phyloP scores from a whole-genome alignment of 352 stramenopile genomes.

The Phytophthora cryptogea region DNA sequence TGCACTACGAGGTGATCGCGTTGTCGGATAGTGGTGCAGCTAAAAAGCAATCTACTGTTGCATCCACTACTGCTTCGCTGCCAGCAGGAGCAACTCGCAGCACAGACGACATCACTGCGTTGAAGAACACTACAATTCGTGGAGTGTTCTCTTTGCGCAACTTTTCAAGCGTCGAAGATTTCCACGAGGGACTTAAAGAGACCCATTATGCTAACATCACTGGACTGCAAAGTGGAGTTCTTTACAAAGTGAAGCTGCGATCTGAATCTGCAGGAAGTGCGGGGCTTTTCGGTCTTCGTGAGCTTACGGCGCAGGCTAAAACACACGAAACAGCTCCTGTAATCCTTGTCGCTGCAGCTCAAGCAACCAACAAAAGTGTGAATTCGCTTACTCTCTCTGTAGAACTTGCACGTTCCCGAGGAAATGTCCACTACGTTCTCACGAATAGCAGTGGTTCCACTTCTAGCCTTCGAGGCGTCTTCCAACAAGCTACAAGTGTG shows the following conservation, averaged over 20 bases:
- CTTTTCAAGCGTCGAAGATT: conserved; percentile 45
- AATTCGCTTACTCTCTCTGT: conserved; percentile 45
- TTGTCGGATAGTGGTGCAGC: conserved; percentile 14
- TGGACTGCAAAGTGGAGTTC: conserved; percentile 44
- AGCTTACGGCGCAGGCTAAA: conserved; percentile 25
- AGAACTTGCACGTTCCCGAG: conserved; percentile 41
- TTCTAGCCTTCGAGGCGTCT: conserved; percentile 26
- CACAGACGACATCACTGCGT: conserved; percentile 27
- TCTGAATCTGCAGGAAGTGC: conserved; percentile 57
- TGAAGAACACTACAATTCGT: conserved; percentile 17
- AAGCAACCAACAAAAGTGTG: conserved; percentile 56
- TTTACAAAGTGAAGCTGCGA: conserved; percentile 52
- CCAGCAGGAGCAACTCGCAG: conserved; percentile 9
- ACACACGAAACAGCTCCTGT: conserved; percentile 61
- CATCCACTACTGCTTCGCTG: conserved; percentile 7
- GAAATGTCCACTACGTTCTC: conserved; percentile 63
- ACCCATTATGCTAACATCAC: conserved; percentile 42
- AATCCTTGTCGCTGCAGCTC: conserved; percentile 36
- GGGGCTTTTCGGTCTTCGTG: conserved; percentile 48
- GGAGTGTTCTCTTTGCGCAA: conserved; percentile 39
- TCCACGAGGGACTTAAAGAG: conserved; percentile 24
- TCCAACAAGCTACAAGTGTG: conserved; percentile 42
- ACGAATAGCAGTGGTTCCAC: conserved; percentile 4
- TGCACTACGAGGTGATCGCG: conserved; percentile 56
- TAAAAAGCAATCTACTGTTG: conserved; percentile 21